Evolutionary conservation across 2,329 filamentous ascomycete species (phyloP), one percentile per base, ranked within the genome.

Genomic region (Claviceps pazoutovae): DNA sequence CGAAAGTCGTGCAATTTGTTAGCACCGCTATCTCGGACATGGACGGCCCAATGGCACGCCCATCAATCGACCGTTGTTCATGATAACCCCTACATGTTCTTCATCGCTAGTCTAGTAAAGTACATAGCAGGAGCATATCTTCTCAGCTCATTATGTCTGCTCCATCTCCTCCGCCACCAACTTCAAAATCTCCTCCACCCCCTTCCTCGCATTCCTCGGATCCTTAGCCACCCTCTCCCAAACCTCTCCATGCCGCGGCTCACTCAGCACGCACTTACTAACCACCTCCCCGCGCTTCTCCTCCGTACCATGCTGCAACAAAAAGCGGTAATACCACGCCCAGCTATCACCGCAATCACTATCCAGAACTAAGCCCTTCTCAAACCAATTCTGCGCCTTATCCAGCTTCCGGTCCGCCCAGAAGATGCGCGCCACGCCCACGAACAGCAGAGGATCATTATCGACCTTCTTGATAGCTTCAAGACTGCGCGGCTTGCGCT

Each of bases 401-500:
- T 97, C 93, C 23, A 98, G 75, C 64, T 84, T 84, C 52, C 93
- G 79, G 70, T 98, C 93, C 9, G 80, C 83, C 93, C 93, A 98
- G 71, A 98, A 96, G 58, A 97, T 94, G 19, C 93, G 82, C 5
- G 90, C 93, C 13, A 95, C 89, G 0, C 90, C 90, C 37, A 94
- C 85, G 64, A 97, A 94, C 4, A 98, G 75, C 19, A 84, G 77
- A 0, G 93, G 82, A 64, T 97, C 91, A 62, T 89, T 93, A 64
- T 97, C 93, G 5, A 95, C 88, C 68, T 95, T 94, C 71, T 95
- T 94, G 70, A 98, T 95, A 34, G 91, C 94, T 70, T 97, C 93
- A 46, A 97, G 74, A 52, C 86, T 87, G 54, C 90, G 82, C 3
- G 91, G 85, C 67, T 96, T 95, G 53, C 94, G 86, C 66, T 97